A percentile compares a stretch with the other conserved stretches of the same genome.
Evolutionary conservation across 2,329 filamentous ascomycete genomes (phyloP).

Genomic region (Fusarium verticillioides): DNA sequence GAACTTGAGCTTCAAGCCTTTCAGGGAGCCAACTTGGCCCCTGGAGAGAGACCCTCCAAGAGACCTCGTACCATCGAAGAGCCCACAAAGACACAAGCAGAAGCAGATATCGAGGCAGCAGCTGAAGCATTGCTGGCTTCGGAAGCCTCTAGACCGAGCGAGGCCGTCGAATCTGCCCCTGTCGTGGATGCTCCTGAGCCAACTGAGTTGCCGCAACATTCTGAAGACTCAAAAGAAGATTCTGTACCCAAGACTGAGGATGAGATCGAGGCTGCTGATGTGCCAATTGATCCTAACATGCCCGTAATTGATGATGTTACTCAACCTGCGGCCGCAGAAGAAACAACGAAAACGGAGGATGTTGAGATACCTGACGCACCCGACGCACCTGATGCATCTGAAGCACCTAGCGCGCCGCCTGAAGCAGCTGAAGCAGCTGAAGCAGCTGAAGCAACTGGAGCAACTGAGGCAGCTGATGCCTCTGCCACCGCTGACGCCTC

Average conservation of each 20-base stretch:
- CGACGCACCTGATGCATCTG: constrained; percentile 16
- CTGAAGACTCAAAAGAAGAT: constrained; percentile 12
- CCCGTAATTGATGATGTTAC: constrained; percentile 9
- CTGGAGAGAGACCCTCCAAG: constrained; percentile 45
- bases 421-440: not conserved
- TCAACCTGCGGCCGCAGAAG: constrained; percentile 21
- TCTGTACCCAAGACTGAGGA: not conserved
- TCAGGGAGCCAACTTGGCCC: constrained; percentile 25
- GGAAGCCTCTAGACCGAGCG: constrained; percentile 10
- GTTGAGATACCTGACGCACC: constrained; percentile 22
- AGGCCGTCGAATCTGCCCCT: not conserved
- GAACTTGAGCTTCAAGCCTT: constrained; percentile 66
- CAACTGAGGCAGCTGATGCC: not conserved
- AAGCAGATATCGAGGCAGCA: constrained; percentile 30
- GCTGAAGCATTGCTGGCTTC: constrained; percentile 32
- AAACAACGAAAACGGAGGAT: constrained; percentile 18
- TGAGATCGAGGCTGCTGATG: constrained; percentile 8
- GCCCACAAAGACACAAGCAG: constrained; percentile 26
- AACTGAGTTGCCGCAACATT: not conserved
- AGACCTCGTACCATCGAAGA: constrained; percentile 41
- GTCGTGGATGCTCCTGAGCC: constrained; percentile 2
- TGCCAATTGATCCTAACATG: constrained; percentile 24
- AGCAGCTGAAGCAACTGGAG: not conserved
- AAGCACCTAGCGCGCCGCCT: not conserved
- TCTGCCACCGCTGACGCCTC: constrained; percentile 13